Evolutionary conservation across 2,329 filamentous ascomycete species (phyloP).

Genomic region (Sarocladiaceae sp.): DNA sequence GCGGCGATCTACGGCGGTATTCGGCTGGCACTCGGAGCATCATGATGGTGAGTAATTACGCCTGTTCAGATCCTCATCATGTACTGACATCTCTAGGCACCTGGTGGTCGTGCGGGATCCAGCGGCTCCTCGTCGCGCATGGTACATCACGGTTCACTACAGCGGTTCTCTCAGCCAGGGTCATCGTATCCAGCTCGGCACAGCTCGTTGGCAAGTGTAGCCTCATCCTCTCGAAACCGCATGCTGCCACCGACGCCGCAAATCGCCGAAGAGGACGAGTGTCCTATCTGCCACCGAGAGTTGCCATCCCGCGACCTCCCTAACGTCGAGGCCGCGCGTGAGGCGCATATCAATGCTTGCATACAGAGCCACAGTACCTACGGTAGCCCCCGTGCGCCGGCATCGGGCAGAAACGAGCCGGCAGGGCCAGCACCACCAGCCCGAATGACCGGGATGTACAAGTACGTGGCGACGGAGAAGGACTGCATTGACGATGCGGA

Average conservation of each 20-base stretch:
- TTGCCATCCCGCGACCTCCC: slow-evolving; percentile 54
- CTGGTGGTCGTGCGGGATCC: slow-evolving; percentile 16
- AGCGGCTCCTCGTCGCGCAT: slow-evolving; percentile 20
- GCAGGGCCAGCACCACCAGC: slow-evolving; percentile 25
- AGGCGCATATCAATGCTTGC: slow-evolving; percentile 55
- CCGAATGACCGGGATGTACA: slow-evolving; percentile 57
- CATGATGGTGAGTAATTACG: slow-evolving; percentile 39
- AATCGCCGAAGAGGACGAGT: slow-evolving; percentile 71
- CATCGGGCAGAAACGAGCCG: slow-evolving; percentile 18
- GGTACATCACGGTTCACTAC: not conserved
- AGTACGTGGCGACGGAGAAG: slow-evolving; percentile 62
- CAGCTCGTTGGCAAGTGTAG: slow-evolving; percentile 22
- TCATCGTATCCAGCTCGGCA: slow-evolving; percentile 27
- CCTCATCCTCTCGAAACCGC: slow-evolving; percentile 33
- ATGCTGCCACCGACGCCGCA: slow-evolving; percentile 41
- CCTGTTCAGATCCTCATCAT: not conserved
- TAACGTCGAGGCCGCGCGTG: slow-evolving; percentile 51
- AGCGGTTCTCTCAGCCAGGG: not conserved
- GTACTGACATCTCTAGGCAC: slow-evolving; percentile 11
- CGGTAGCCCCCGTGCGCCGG: slow-evolving; percentile 24
- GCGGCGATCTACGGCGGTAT: slow-evolving; percentile 30
- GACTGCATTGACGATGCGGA: slow-evolving; percentile 65
- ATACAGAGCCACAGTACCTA: slow-evolving; percentile 53
- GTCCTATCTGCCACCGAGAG: slow-evolving; percentile 70
- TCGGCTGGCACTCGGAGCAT: slow-evolving; percentile 38